Base-by-base conservation (phyloP, 73 alveolate species). In the Strombidium stylifer region DNA sequence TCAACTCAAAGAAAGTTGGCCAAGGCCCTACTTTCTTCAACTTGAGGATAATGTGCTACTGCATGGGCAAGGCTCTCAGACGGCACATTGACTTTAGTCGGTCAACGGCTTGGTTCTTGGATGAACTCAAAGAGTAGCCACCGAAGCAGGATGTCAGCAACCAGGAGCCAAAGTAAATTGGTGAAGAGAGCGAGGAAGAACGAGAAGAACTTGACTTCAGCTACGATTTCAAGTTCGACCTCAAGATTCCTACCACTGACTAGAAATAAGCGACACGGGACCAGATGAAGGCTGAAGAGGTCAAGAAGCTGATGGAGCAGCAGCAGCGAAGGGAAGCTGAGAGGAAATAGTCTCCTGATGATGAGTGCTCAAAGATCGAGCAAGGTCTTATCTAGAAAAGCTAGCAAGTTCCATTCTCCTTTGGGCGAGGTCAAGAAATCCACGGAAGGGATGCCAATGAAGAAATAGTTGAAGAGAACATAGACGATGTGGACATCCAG, bases 1-100 rank as follows among this genome's bases (percentile, higher is more conserved):
- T 59, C 34, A 77, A 62, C 20, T 73, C 85, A 19, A 73, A 73
- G 53, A 73, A 73, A 30, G 69, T 73, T 34, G 50, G 35, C 28
- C 28, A 41, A 51, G 69, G 70, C 0, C 72, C 71, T 11, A 77
- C 70, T 25, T 45, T 49, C 20, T 34, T 73, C 14, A 50, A 61
- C 46, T 32, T 58, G 15, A 27, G 26, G 39, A 67, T 71, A 0
- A 39, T 71, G 64, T 71, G 82, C 21, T 24, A 53, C 24, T 48
- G 82, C 25, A 45, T 69, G 11, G 70, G 72, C 11, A 52, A 34
- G 28, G 82, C 82, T 0, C 51, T 69, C 1, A 52, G 34, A 72
- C 51, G 51, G 46, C 82, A 69, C 53, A 10, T 69, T 12, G 34
- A 53, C 35, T 69, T 69, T 25, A 52, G 72, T 1, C 19, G 39